Base-by-base conservation (phyloP, 1,139 yeast species). In the Yamadazyma mexicana region DNA sequence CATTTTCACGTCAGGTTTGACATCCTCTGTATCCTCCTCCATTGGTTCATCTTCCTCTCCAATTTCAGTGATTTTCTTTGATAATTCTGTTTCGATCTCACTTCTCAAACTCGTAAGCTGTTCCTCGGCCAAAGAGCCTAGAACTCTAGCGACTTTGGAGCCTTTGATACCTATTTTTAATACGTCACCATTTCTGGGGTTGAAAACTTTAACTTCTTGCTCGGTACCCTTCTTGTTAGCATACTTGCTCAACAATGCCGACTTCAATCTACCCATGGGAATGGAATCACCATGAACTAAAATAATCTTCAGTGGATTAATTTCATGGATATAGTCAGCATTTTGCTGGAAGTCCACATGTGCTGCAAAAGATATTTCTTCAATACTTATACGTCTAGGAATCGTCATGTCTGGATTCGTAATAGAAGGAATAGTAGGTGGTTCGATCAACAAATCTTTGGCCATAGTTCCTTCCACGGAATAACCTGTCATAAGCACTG, bases 391-490 rank as follows among this genome's bases (percentile, higher is more conserved):
- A 47, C 98, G 75, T 54, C 98, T 79, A 2, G 98, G 97, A 33
- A 92, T 84, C 39, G 81, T 78, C 27, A 83, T 69, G 40, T 91
- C 97, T 0, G 96, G 87, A 47, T 88, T 88, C 17, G 73, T 66
- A 17, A 78, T 67, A 0, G 98, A 85, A 3, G 94, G 94, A 40
- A 92, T 88, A 15, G 89, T 87, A 20, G 81, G 79, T 0, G 99
- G 98, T 52, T 91, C 97, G 34, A 88, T 79, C 49, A 94, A 69
- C 34, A 92, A 69, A 43, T 79, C 87, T 56, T 92, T 92, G 0
- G 98, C 99, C 89, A 92, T 81, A 1, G 98, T 92, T 17, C 99
- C 98, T 59, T 92, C 99, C 4, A 92, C 96, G 2, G 98, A 91
- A 61, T 92, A 92, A 66, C 99, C 99, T 0, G 99, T 94, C 60